phyloP scores from a whole-genome alignment of 306 rosid species.

The Quercus ilex region DNA sequence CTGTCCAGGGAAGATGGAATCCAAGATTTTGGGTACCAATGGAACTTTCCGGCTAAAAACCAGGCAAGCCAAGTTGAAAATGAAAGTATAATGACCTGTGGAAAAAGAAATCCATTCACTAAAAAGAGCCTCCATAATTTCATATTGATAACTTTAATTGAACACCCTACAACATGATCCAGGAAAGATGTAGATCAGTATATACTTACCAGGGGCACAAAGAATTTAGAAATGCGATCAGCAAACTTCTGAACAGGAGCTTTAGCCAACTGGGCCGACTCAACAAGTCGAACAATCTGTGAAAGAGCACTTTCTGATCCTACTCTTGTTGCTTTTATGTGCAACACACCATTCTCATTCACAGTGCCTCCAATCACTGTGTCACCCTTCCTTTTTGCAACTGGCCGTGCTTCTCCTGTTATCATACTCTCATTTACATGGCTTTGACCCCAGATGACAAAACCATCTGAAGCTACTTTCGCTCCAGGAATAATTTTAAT shows the following conservation, averaged over 20 bases:
- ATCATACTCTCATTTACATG: constrained; percentile 87
- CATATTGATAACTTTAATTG: background rate
- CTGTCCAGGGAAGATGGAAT: constrained; percentile 66
- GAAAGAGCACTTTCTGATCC: constrained; percentile 84
- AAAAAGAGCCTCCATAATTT: background rate
- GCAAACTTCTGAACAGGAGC: constrained; percentile 90
- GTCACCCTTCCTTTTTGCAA: constrained; percentile 53
- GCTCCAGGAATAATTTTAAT: constrained; percentile 67
- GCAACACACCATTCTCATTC: constrained; percentile 83
- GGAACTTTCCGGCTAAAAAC: constrained; percentile 66
- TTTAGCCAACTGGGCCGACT: constrained; percentile 89
- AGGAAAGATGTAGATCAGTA: background rate
- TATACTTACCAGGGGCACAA: constrained; percentile 66
- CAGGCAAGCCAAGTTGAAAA: constrained; percentile 71
- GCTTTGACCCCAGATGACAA: constrained; percentile 67
- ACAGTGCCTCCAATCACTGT: constrained; percentile 78
- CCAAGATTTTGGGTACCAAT: constrained; percentile 70
- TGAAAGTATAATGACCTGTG: constrained; percentile 65
- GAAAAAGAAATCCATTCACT: background rate
- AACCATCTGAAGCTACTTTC: constrained; percentile 75
- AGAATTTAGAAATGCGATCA: constrained; percentile 71
- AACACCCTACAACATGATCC: background rate
- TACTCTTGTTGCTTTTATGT: constrained; percentile 71
- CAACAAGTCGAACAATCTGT: constrained; percentile 84
- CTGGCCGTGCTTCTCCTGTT: constrained; percentile 74